A percentile compares a stretch with the other conserved stretches of the same genome.
phyloP scores from a whole-genome alignment of 2,329 filamentous ascomycete genomes.

The Teratosphaeria pseudoeucalypti region DNA sequence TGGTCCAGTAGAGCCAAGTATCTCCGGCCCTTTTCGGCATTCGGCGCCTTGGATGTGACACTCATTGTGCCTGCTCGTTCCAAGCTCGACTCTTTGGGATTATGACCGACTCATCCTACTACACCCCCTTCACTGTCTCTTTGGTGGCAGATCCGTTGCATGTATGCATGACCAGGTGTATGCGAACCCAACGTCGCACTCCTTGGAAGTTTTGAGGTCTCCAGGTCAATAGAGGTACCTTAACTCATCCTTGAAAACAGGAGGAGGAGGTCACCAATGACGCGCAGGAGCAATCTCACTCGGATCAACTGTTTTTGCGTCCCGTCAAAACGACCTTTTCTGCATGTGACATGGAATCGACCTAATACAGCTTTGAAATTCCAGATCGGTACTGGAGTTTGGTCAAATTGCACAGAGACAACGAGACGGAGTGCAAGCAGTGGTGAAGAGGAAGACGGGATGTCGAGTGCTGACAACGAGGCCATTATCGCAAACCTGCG shows the following conservation, averaged over 20 bases:
- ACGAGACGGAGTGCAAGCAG: not conserved
- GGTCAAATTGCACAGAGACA: not conserved
- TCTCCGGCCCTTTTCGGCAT: conserved; percentile 56
- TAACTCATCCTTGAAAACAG: not conserved
- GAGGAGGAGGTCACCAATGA: no score
- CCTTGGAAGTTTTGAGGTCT: not conserved
- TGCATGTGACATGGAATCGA: no score
- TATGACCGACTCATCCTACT: not conserved
- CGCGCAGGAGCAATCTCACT: no score
- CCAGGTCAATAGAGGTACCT: no score
- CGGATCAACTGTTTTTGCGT: no score
- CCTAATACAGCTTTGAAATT: no score
- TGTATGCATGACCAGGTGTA: not conserved
- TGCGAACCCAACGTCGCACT: not conserved
- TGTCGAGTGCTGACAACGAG: not conserved
- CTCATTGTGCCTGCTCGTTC: conserved; percentile 13
- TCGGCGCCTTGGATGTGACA: conserved; percentile 13
- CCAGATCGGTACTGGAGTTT: not conserved
- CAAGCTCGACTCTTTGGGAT: not conserved
- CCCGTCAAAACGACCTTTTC: no score
- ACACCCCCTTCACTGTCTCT: not conserved
- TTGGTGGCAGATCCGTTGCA: not conserved
- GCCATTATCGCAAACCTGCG: conserved; percentile 38
- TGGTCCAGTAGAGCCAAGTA: conserved; percentile 77
- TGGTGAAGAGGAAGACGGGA: not conserved